phyloP scores from a whole-genome alignment of 2,329 filamentous ascomycete genomes.

The Onygena corvina region DNA sequence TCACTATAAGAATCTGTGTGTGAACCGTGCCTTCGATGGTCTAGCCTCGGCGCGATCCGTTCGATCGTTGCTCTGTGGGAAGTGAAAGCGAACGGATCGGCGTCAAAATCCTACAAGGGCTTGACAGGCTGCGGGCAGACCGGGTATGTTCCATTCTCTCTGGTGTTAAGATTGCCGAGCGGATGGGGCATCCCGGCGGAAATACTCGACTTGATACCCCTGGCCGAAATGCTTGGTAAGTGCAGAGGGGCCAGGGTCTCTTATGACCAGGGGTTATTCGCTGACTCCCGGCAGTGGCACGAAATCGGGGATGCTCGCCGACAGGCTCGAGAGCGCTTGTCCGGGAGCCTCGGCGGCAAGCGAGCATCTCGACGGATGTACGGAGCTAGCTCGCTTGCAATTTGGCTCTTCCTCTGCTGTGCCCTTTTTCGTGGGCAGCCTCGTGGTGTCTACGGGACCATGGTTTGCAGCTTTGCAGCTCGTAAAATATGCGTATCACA shows the following conservation, averaged over 20 bases:
- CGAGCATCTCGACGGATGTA: too few species aligned
- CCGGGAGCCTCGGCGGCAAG: too few species aligned
- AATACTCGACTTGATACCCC: neutral
- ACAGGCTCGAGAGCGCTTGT: too few species aligned
- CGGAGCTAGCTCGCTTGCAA: too few species aligned
- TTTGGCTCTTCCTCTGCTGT: too few species aligned
- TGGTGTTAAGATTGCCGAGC: neutral
- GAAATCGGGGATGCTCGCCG: too few species aligned
- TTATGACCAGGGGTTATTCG: too few species aligned
- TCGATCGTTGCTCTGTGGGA: neutral
- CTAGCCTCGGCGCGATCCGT: neutral
- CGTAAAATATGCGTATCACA: neutral
- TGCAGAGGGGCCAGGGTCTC: neutral
- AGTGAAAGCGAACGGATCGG: neutral
- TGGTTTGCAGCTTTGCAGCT: neutral
- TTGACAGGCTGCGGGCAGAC: neutral
- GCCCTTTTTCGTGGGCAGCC: too few species aligned
- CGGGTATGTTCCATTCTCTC: too few species aligned
- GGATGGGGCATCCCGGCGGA: neutral
- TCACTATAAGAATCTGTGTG: neutral
- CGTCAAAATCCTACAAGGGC: neutral
- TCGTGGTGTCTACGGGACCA: too few species aligned
- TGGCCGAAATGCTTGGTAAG: neutral
- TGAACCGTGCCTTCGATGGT: neutral
- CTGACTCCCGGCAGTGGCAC: too few species aligned